These are phyloP conservation scores for Cyphellophora attinorum DNA, from an alignment of 2,329 filamentous ascomycete species.

Conservation along the genomic window DNA sequence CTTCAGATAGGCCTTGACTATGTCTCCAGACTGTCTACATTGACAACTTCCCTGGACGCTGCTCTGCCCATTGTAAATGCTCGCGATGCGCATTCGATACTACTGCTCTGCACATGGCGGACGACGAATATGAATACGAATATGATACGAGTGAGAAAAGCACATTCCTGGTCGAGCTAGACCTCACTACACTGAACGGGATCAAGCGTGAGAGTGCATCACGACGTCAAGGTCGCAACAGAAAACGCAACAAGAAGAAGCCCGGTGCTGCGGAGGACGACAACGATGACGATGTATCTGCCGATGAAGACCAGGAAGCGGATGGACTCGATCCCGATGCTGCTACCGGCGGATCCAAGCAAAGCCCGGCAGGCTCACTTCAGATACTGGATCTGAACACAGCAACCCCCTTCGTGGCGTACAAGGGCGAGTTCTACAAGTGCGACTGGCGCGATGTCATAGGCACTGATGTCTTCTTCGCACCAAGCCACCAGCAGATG, in stretches of 20 bases:
- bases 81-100: too few species aligned
- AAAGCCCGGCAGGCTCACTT: conserved; percentile 35
- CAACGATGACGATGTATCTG: conserved; percentile 2
- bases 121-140: conserved; percentile 48
- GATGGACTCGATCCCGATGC: conserved; percentile 19
- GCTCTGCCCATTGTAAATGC: too few species aligned
- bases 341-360: conserved; percentile 26
- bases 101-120: conserved; percentile 1
- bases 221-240: not conserved
- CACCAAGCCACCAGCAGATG: conserved; percentile 32
- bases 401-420: conserved; percentile 65
- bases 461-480: conserved; percentile 74
- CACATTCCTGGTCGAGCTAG: conserved; percentile 52
- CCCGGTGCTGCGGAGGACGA: not conserved
- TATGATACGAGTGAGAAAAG: conserved; percentile 44
- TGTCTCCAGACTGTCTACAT: too few species aligned
- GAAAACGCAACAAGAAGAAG: conserved; percentile 6
- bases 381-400: conserved; percentile 81
- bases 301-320: not conserved
- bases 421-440: conserved; percentile 66
- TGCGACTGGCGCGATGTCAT: conserved; percentile 75
- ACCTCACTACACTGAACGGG: conserved; percentile 40
- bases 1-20: too few species aligned
- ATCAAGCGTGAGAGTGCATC: conserved; percentile 19
- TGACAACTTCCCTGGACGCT: too few species aligned